Base-by-base conservation (phyloP, 768 basidiomycete species). In the Leccinellum albellum region DNA sequence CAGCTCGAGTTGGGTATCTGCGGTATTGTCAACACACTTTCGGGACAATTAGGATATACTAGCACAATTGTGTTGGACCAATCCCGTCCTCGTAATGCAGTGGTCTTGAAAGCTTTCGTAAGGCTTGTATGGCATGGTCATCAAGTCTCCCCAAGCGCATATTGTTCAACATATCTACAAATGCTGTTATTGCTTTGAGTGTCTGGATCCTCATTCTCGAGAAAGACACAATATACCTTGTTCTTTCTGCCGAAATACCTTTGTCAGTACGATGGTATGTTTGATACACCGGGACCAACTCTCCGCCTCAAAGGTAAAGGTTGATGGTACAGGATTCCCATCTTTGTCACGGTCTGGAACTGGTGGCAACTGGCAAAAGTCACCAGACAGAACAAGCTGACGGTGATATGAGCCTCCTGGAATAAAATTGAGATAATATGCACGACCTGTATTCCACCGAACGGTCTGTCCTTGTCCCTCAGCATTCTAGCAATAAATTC, bases 351-450 rank as follows among this genome's bases (percentile, higher is more conserved):
- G 72, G 32, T 74, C 76, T 13, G 81, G 76, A 0, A 95, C 90
- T 1, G 94, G 94, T 10, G 94, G 94, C 0, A 97, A 78, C 70
- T 97, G 93, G 67, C 85, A 94, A 70, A 95, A 95, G 67, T 97
- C 94, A 7, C 94, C 94, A 8, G 88, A 92, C 4, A 94, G 74
- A 32, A 90, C 79, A 52, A 94, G 81, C 88, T 94, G 57, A n/a
- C 17, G 26, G 55, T 10, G 17, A 17, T 15, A 37, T 58, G 53
- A 57, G 49, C 42, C 7, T 45, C 40, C 13, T 37, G 26, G 31
- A 33, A 40, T 10, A n/a, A 24, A 21, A n/a, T 28, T 2, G 14
- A 57, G 15, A 42, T 15, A 10, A 44, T n/a, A 53, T 54, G 7
- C n/a, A 57, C 6, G 42, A 88, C 89, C 78, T 94, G 92, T 47